Conservation (phyloP, 2,329 filamentous ascomycete species). For the Botrytis squamosa region DNA sequence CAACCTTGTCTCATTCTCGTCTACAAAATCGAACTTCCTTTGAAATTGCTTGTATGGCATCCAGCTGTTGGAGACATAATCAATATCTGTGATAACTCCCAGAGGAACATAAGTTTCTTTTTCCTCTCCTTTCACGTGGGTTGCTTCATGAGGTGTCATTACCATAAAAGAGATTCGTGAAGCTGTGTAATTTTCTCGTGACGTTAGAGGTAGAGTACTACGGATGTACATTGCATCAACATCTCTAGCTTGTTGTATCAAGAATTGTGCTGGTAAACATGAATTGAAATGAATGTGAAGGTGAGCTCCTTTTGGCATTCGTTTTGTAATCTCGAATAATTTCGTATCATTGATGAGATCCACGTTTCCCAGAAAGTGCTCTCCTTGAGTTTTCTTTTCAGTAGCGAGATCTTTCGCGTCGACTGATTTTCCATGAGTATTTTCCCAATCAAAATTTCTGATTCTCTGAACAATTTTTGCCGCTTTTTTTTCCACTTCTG, state of each 20-base stretch:
- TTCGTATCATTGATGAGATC: constrained; percentile 54
- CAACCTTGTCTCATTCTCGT: constrained; percentile 35
- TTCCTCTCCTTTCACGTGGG: constrained; percentile 28
- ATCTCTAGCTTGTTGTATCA: constrained; percentile 54
- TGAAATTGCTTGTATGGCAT: constrained; percentile 50
- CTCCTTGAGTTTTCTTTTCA: constrained; percentile 41
- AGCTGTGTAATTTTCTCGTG: constrained; percentile 26
- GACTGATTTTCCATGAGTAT: constrained; percentile 31
- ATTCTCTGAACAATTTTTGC: constrained; percentile 35
- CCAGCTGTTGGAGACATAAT: constrained; percentile 48
- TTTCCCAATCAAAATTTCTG: constrained; percentile 34
- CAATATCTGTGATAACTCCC: constrained; percentile 49
- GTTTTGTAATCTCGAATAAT: constrained; percentile 55
- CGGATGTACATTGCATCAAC: constrained; percentile 69
- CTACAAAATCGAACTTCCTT: constrained; percentile 38
- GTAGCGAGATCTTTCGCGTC: constrained; percentile 27
- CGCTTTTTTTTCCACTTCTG: constrained; percentile 34
- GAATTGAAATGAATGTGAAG: constrained; percentile 78
- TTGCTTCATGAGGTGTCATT: constrained; percentile 35
- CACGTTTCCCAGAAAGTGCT: constrained; percentile 59
- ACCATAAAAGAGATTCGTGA: constrained; percentile 39
- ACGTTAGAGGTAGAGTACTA: constrained; percentile 54
- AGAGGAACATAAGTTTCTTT: constrained; percentile 32
- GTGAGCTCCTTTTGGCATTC: constrained; percentile 70
- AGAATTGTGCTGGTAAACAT: constrained; percentile 60